Evolutionary conservation across 2,329 filamentous ascomycete species (phyloP).

Genomic region (Alternaria atra): DNA sequence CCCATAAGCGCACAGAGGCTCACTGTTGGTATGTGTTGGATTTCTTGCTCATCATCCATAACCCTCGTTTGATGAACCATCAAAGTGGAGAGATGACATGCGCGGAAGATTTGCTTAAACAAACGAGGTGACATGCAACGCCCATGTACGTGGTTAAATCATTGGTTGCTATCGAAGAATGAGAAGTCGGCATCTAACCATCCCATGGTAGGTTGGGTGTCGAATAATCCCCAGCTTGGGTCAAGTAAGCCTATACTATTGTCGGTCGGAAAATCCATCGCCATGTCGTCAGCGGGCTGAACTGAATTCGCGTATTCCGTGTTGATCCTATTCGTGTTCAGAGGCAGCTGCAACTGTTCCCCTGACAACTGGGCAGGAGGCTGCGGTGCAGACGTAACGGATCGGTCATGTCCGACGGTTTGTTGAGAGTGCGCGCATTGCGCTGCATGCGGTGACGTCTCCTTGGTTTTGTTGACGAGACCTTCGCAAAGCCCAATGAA

Average conservation of each 20-base stretch:
- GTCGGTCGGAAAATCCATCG: not conserved
- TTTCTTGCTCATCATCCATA: not conserved
- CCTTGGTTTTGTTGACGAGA: slow-evolving; percentile 10
- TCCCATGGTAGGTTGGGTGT: slow-evolving; percentile 31
- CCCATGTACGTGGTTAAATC: not conserved
- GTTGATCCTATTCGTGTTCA: not conserved
- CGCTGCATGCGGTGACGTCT: not conserved
- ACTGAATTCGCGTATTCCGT: too few species aligned
- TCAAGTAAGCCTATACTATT: not conserved
- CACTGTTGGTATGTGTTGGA: not conserved
- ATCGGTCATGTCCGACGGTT: not conserved
- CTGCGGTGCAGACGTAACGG: not conserved
- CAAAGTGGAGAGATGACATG: too few species aligned
- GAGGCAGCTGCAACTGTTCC: not conserved
- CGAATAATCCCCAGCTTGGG: slow-evolving; percentile 28
- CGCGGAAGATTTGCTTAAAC: too few species aligned
- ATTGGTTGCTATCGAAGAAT: slow-evolving; percentile 16
- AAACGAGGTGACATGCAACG: not conserved
- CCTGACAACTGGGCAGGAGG: not conserved
- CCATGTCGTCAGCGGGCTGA: not conserved
- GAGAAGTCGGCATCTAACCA: slow-evolving; percentile 35
- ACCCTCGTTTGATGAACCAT: not conserved
- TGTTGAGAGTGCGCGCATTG: not conserved
- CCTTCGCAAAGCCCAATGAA: slow-evolving; percentile 26
- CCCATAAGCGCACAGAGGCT: too few species aligned